A percentile compares a stretch with the other conserved stretches of the same genome.
Conservation (phyloP, 2,329 filamentous ascomycete species). For the Fusarium caatingaense region DNA sequence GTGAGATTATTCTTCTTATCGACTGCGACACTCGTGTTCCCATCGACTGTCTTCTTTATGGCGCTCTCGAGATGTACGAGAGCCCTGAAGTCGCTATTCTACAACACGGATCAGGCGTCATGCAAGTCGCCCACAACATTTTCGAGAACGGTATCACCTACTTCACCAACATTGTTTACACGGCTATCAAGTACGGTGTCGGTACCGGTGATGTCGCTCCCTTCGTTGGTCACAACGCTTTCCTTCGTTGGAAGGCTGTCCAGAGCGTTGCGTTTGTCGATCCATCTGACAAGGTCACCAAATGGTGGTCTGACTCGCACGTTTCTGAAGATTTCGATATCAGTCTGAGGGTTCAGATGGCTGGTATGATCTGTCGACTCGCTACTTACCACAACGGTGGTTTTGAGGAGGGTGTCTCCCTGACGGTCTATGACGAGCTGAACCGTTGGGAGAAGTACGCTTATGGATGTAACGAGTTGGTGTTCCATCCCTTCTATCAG, state of each 20-base stretch:
- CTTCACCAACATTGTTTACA: constrained; percentile 83
- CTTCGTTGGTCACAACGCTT: constrained; percentile 83
- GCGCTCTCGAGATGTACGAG: constrained; percentile 77
- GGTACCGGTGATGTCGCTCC: constrained; percentile 78
- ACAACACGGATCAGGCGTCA: constrained; percentile 79
- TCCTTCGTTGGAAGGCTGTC: constrained; percentile 71
- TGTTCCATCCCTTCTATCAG: constrained; percentile 72
- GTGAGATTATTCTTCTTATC: constrained; percentile 70
- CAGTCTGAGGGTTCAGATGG: constrained; percentile 75
- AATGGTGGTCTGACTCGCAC: constrained; percentile 80
- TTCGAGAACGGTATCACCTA: constrained; percentile 81
- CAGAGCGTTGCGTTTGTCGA: constrained; percentile 43
- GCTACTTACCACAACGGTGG: constrained; percentile 75
- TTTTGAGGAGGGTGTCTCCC: constrained; percentile 79
- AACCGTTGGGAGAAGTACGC: constrained; percentile 80
- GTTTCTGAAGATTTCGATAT: constrained; percentile 86
- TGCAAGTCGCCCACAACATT: constrained; percentile 78
- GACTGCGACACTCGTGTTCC: constrained; percentile 75
- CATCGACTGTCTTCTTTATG: constrained; percentile 73
- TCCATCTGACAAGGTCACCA: constrained; percentile 62
- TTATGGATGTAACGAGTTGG: constrained; percentile 76
- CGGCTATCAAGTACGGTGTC: constrained; percentile 76
- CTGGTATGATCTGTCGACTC: constrained; percentile 75
- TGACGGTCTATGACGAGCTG: constrained; percentile 79
- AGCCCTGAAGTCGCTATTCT: constrained; percentile 77